A percentile compares a stretch with the other conserved stretches of the same genome.
Evolutionary conservation across 2,329 filamentous ascomycete species (phyloP).

Genomic region (Rhinocladiella mackenziei): DNA sequence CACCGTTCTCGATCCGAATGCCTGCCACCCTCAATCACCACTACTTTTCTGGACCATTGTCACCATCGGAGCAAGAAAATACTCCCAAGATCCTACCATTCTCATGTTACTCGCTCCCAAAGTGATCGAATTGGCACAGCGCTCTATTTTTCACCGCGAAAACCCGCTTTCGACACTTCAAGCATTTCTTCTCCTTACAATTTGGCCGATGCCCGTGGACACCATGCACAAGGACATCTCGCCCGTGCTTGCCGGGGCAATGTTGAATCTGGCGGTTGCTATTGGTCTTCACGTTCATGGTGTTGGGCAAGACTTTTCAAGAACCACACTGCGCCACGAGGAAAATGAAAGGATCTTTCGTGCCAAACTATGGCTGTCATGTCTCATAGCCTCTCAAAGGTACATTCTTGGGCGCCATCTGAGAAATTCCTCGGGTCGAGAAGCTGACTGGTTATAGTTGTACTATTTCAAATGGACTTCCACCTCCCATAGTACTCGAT

Average conservation of each 20-base stretch:
- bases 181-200: constrained; percentile 5
- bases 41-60: constrained; percentile 65
- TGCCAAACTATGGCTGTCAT: constrained; percentile 5
- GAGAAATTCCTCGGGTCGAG: too few species aligned
- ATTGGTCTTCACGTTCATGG: constrained; percentile 9
- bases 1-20: constrained; percentile 48
- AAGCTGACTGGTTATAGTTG: too few species aligned
- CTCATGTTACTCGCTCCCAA: constrained; percentile 44
- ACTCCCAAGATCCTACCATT: constrained; percentile 50
- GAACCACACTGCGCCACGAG: neutral
- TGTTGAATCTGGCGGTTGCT: constrained; percentile 1
- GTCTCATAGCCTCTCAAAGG: constrained; percentile 9
- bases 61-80: constrained; percentile 57
- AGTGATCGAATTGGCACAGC: constrained; percentile 3
- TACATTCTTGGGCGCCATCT: too few species aligned
- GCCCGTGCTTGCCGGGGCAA: constrained; percentile 3
- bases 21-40: constrained; percentile 54
- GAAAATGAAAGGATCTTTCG: neutral
- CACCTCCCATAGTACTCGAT: constrained; percentile 10
- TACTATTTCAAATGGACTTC: constrained; percentile 4
- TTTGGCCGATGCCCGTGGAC: constrained; percentile 8
- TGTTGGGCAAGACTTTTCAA: constrained; percentile 11
- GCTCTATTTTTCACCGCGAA: neutral
- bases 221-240: constrained; percentile 3
- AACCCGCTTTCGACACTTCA: constrained; percentile 5